Evolutionary conservation across 345 rosid species (phyloP), one percentile per base, ranked within the genome.

Genomic region (Dipteronia dyeriana): DNA sequence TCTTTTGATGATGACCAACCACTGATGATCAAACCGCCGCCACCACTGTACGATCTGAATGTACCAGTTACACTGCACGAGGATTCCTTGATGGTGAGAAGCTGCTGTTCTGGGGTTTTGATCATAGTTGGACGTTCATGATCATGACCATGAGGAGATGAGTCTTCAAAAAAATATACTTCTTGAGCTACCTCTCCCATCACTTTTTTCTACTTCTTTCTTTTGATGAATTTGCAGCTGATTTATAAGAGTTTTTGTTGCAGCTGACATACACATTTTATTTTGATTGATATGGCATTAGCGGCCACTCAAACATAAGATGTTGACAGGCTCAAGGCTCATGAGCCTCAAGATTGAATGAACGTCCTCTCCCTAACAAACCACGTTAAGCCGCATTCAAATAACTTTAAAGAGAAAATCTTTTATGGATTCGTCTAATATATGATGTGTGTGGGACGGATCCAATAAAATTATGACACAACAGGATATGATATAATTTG

Each of bases 181-280:
- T 25, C 43, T 59, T 14, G 57, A 25, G 74, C 74, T 29, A 70
- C 74, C 56, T 70, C 62, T 70, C 62, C 74, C 74, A 53, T 53
- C n/a, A 53, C n/a, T 53, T 53, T 53, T 20, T 53, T 49, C 54
- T 49, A 41, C 10, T 41, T 43, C 12, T 9, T 45, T 45, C 49
- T 45, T 45, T 10, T 45, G 49, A 45, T 45, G 49, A 45, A 53
- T 17, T 53, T 14, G 57, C n/a, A 14, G 3, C n/a, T 17, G 19
- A 17, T 14, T 53, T 53, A 14, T 17, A 53, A 41, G 45, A 41
- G 57, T 53, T 49, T 17, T 49, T 49, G 54, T 49, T 17, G 57
- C 20, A 16, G 57, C 57, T 53, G 57, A 53, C 20, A 10, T 16
- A 3, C 9, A 39, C 43, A 2, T 0, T 49, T 13, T 31, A 31